Evolutionary conservation across 129 eudicot genomes (phyloP), one percentile per base, ranked within the genome.

Genomic region (Erigeron canadensis): DNA sequence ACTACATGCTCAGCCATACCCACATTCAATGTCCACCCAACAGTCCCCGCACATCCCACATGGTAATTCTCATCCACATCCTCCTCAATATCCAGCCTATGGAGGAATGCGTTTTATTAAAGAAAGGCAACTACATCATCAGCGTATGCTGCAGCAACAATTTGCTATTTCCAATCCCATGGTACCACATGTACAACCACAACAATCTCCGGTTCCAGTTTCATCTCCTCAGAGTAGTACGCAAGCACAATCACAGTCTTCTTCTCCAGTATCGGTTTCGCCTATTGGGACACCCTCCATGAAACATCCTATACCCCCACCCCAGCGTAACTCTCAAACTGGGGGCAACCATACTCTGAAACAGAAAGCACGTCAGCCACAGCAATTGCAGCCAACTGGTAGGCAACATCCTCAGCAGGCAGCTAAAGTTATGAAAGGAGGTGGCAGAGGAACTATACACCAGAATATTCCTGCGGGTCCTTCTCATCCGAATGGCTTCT

Each of bases 211-310:
- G 68, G 69, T 77, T 41, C 84, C 89, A 16, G 75, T 79, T 48
- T 86, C 97, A 21, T 83, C 97, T 46, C 81, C 98, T 37, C 98
- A 77, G 71, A 89, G 67, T 81, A 82, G 79, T 69, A 67, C 95
- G 13, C 94, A 81, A 44, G 62, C 78, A 53, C 89, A 77, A 54
- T 50, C 97, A 4, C 97, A 83, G 59, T 65, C 84, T 69, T 81
- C 97, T 69, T 71, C 96, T 67, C 77, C 78, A 43, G 18, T 91
- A 76, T 50, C 56, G 17, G 17, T 50, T 50, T 50, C 56, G 17
- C 65, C 65, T 59, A 10, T 59, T 37, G 65, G 65, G 65, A 59
- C 65, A 59, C 39, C 65, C 65, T 59, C 65, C 65, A 21, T 11
- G 42, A 91, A 91, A 63, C 86, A 70, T 77, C 82, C 73, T 28